These are phyloP conservation scores for Coniella vitis DNA, from an alignment of 2,329 filamentous ascomycete genomes.

Conservation along the genomic window DNA sequence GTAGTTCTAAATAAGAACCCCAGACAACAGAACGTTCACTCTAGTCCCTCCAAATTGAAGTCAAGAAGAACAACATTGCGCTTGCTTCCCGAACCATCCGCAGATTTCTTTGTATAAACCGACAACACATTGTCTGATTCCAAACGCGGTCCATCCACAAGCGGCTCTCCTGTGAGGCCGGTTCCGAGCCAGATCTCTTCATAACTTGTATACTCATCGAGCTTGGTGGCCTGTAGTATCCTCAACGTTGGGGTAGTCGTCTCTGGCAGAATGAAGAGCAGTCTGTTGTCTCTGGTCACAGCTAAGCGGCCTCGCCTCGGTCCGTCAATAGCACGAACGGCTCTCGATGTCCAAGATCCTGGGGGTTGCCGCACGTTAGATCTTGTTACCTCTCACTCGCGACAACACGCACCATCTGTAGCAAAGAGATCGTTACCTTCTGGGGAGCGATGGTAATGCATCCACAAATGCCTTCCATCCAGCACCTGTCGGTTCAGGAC, in stretches of 20 bases:
- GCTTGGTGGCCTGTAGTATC: constrained; percentile 27
- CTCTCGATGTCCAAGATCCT: constrained; percentile 25
- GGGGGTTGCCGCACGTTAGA: background rate
- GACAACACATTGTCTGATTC: constrained; percentile 30
- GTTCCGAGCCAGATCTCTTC: constrained; percentile 29
- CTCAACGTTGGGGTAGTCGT: constrained; percentile 22
- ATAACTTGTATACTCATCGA: constrained; percentile 25
- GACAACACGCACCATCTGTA: background rate
- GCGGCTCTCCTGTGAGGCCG: constrained; percentile 31
- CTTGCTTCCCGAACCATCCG: constrained; percentile 4
- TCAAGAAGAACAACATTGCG: constrained; percentile 30
- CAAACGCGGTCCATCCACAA: constrained; percentile 32
- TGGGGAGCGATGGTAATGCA: constrained; percentile 32
- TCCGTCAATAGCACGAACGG: constrained; percentile 25
- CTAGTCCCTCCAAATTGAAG: no score
- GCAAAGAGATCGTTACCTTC: constrained; percentile 20
- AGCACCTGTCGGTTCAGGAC: constrained; percentile 39
- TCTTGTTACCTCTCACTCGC: background rate
- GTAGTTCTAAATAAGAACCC: no score
- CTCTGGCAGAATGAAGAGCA: constrained; percentile 32
- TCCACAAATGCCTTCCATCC: constrained; percentile 28
- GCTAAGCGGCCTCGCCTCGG: constrained; percentile 32
- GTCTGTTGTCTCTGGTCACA: constrained; percentile 26
- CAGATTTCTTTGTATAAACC: constrained; percentile 25
- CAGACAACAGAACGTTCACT: no score